Conservation (phyloP, 371 early-diverging fungal genomes). For the Quaeritorhiza haematococci region DNA sequence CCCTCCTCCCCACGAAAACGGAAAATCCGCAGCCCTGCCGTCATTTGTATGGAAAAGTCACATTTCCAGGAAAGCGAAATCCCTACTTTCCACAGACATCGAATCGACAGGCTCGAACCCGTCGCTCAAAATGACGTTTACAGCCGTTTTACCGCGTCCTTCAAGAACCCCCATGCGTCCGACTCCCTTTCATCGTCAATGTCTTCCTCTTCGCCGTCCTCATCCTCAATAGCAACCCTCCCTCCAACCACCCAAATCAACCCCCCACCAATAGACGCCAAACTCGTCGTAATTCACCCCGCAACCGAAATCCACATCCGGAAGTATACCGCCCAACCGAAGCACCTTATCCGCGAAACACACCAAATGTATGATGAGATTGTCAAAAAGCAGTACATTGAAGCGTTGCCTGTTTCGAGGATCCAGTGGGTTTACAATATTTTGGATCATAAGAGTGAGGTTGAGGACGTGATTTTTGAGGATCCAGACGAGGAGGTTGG, state of each 20-base stretch:
- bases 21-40: too few relatives aligned
- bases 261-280: too few relatives aligned
- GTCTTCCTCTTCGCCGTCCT: neutral
- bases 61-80: neutral
- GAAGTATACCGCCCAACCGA: neutral
- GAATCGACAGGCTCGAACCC: neutral
- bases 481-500: slow-evolving; percentile 16
- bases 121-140: neutral
- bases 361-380: slow-evolving; percentile 42
- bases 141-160: neutral
- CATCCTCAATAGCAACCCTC: too few relatives aligned
- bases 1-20: too few relatives aligned
- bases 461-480: slow-evolving; percentile 59
- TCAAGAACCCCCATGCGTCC: neutral
- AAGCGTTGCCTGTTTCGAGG: slow-evolving; percentile 52
- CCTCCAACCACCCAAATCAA: too few relatives aligned
- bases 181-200: neutral
- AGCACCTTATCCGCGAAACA: slow-evolving; percentile 35
- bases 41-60: neutral
- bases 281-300: slow-evolving; percentile 29
- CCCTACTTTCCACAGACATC: neutral
- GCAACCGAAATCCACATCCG: neutral
- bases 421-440: slow-evolving; percentile 80
- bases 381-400: slow-evolving; percentile 56
- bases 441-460: slow-evolving; percentile 58